phyloP scores from a whole-genome alignment of 2,329 filamentous ascomycete genomes.

The Colletotrichum sp. region DNA sequence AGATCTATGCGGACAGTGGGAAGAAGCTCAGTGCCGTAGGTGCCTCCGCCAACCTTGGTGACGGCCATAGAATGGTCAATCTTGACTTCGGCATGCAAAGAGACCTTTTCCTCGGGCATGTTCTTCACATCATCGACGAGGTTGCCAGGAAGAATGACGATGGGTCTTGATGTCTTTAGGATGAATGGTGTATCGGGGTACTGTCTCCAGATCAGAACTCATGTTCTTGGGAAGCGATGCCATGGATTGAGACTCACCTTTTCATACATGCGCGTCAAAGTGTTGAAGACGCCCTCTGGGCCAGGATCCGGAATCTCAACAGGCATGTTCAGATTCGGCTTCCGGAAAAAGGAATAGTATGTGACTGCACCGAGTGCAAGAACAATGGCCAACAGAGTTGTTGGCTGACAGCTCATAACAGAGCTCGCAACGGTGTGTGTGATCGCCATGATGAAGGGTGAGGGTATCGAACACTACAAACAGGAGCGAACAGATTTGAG shows the following conservation, averaged over 20 bases:
- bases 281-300: slow-evolving; percentile 3
- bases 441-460: background rate
- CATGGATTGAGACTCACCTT: background rate
- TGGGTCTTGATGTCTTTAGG: background rate
- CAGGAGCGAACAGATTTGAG: background rate
- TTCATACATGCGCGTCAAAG: background rate
- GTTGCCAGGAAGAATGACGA: background rate
- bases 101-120: slow-evolving; percentile 9
- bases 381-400: background rate
- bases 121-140: slow-evolving; percentile 4
- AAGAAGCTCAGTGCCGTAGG: background rate
- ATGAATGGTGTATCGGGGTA: slow-evolving; percentile 3
- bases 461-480: background rate
- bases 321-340: background rate
- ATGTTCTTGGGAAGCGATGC: background rate
- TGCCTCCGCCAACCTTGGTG: slow-evolving; percentile 7
- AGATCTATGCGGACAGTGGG: slow-evolving; percentile 4
- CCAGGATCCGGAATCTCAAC: background rate
- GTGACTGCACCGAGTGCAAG: background rate
- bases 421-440: background rate
- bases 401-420: background rate
- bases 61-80: slow-evolving; percentile 9
- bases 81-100: slow-evolving; percentile 2
- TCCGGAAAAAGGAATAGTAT: background rate
- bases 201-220: background rate